Conservation (phyloP, 805 yeast genomes). For the Candida andamanensis region DNA sequence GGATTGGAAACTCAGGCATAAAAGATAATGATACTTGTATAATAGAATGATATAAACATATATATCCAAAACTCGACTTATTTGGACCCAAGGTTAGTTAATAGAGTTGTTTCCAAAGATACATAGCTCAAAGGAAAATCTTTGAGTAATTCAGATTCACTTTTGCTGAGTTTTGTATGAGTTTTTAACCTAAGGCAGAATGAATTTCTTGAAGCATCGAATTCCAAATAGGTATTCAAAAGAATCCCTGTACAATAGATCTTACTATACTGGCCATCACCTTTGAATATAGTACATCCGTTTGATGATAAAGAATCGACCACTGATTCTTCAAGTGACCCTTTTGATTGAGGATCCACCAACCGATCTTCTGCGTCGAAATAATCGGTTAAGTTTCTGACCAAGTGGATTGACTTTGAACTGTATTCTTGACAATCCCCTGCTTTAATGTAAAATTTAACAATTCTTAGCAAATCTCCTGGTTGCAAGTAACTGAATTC, state of each 20-base stretch:
- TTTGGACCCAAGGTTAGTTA: constrained; percentile 10
- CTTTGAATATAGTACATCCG: neutral
- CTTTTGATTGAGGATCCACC: neutral
- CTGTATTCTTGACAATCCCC: neutral
- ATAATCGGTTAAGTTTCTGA: too few relatives aligned
- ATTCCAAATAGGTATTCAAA: constrained; percentile 24
- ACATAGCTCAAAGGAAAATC: constrained; percentile 26
- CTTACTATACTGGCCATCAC: constrained; percentile 10
- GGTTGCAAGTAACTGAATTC: constrained; percentile 21
- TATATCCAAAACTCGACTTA: neutral
- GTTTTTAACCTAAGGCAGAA: constrained; percentile 16
- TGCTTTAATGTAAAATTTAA: constrained; percentile 19
- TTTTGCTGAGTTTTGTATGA: constrained; percentile 1
- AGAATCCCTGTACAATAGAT: constrained; percentile 27
- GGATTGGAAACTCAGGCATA: constrained; percentile 23
- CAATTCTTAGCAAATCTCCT: constrained; percentile 28
- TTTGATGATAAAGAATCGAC: neutral
- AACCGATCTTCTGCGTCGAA: too few relatives aligned
- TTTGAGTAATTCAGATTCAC: constrained; percentile 18
- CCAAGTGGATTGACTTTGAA: too few relatives aligned
- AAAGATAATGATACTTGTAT: neutral
- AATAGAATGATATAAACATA: neutral
- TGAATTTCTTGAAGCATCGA: constrained; percentile 4
- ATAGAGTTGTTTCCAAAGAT: constrained; percentile 28
- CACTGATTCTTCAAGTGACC: neutral